These are phyloP conservation scores for Trichocladium uniseriatum DNA, from an alignment of 495 filamentous ascomycete genomes.

Conservation along the genomic window DNA sequence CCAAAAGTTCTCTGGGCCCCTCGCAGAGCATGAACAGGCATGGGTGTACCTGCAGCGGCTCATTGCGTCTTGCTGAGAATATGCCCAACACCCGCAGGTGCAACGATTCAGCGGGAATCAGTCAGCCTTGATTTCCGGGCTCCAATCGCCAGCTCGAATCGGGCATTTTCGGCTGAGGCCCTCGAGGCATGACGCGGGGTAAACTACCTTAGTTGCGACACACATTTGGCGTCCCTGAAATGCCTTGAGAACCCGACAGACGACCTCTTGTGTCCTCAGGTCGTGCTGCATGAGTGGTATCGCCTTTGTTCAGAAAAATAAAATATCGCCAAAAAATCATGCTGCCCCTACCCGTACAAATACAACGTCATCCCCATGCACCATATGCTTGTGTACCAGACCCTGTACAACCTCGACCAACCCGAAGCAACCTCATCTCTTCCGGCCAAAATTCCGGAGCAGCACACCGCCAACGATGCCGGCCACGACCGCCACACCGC, in stretches of 20 bases:
- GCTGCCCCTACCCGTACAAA: slow-evolving; percentile 1
- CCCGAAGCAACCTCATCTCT: slow-evolving; percentile 16
- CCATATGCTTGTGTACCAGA: not conserved
- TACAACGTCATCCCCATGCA: slow-evolving; percentile 2
- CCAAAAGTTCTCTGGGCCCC: not conserved
- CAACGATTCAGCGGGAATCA: not conserved
- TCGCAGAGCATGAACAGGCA: not conserved
- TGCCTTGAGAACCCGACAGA: no score
- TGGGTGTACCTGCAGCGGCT: not conserved
- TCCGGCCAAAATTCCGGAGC: slow-evolving; percentile 46
- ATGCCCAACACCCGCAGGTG: slow-evolving; percentile 1
- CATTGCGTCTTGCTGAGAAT: not conserved
- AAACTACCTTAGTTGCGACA: no score
- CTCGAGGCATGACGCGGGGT: not conserved
- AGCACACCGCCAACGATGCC: slow-evolving; percentile 86
- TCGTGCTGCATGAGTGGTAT: slow-evolving; percentile 4
- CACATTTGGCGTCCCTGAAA: no score
- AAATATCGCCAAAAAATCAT: not conserved
- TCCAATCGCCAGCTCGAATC: not conserved
- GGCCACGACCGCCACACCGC: slow-evolving; percentile 84
- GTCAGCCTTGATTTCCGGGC: not conserved
- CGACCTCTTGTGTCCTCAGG: no score
- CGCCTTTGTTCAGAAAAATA: not conserved
- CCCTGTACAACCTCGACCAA: not conserved
- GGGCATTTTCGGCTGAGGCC: not conserved